Base-by-base conservation (phyloP, 1,284 basidiomycete species). In the Microbotryum lychnidis-dioicae region DNA sequence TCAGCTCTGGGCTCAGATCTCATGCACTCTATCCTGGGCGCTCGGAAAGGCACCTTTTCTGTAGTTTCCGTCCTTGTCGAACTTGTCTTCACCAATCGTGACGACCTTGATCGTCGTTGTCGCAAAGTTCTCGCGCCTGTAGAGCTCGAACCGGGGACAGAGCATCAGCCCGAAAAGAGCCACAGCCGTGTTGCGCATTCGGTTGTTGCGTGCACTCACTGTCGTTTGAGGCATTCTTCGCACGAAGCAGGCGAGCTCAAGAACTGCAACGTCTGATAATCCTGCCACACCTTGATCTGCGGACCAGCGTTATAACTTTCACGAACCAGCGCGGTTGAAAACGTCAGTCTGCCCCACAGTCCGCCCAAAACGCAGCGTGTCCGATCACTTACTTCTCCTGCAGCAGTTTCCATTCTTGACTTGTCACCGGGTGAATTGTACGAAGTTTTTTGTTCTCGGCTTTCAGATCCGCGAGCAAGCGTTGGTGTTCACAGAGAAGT, bases 401-500 rank as follows among this genome's bases (percentile, higher is more conserved):
- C 57, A 89, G 71, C 20, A 76, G 73, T 50, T 81, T 77, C 87
- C 87, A 90, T 63, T 89, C 85, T 46, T 75, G 76, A 58, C 76
- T 76, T 67, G 79, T 80, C 59, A 88, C 79, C 46, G 87, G 74
- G 21, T 79, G 76, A 56, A 85, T 76, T 7, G 76, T 78, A 2
- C 77, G 76, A 62, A 83, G 81, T 57, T 83, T 71, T 67, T 88
- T 85, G 25, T 76, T 77, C 2, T 78, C 71, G 54, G 75, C 75
- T 66, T 84, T 85, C 2, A 86, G 83, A 72, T 90, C 87, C 50
- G 88, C 76, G 12, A 76, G 72, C n/a, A 90, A 78, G 63, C 79
- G 72, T 6, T 77, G 77, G 72, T 90, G 88, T 61, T 82, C 76
- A 75, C 87, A 90, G 49, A 88, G 69, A 67, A 86, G 83, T 10